Evolutionary conservation across 139 green algal genomes (phyloP).

Genomic region (Haematococcus lacustris): DNA sequence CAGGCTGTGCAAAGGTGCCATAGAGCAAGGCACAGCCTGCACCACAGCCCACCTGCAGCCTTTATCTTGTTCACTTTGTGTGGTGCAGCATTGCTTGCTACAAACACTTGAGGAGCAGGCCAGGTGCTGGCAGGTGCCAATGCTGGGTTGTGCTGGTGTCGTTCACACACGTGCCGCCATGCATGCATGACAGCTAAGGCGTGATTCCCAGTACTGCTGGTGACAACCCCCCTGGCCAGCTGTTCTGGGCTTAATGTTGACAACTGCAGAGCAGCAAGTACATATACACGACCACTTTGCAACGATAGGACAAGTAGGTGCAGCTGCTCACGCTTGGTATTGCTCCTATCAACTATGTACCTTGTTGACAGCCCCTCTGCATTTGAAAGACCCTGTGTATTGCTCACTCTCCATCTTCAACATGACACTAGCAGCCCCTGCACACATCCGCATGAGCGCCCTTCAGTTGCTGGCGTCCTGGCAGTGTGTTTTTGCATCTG

Average conservation of each 20-base stretch:
- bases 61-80: not conserved
- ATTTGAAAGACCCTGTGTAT: not conserved
- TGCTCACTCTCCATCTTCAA: not conserved
- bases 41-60: not conserved
- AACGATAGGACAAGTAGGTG: not conserved
- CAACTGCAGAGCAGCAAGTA: not conserved
- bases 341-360: not conserved
- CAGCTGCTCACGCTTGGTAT: not conserved
- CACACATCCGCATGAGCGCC: too few relatives aligned
- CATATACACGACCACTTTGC: not conserved
- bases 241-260: not conserved
- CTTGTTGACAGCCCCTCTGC: not conserved
- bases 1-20: not conserved
- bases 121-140: too few relatives aligned
- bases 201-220: not conserved
- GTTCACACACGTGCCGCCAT: not conserved
- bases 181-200: not conserved
- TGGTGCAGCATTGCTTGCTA: not conserved
- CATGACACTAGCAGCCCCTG: too few relatives aligned
- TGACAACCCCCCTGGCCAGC: not conserved
- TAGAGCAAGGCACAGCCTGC: not conserved
- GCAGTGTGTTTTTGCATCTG: too few relatives aligned
- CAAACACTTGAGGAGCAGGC: not conserved
- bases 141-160: not conserved
- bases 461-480: too few relatives aligned